phyloP scores from a whole-genome alignment of 163 green algal species.

The Chloromonas sp. region DNA sequence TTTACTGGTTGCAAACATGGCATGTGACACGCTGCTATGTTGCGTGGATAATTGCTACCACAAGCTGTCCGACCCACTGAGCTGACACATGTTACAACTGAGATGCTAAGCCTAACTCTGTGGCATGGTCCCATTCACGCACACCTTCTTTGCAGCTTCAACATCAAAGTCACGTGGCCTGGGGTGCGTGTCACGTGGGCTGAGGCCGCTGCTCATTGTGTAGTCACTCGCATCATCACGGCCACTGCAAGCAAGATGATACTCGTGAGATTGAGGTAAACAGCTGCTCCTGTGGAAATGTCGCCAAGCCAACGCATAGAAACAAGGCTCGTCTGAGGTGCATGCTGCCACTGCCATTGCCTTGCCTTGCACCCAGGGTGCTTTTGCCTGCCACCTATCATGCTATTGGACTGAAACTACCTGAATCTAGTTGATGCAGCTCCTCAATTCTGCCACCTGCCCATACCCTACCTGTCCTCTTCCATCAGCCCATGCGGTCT shows the following conservation, averaged over 20 bases:
- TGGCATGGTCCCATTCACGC: not conserved
- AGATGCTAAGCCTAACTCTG: too few relatives aligned
- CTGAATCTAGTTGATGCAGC: too few relatives aligned
- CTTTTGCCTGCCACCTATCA: not conserved
- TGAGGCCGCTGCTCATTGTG: conserved; percentile 53
- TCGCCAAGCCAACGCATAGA: not conserved
- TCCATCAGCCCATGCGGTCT: too few relatives aligned
- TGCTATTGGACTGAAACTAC: not conserved
- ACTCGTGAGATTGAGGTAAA: too few relatives aligned
- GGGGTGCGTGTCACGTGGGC: conserved; percentile 28
- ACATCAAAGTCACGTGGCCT: conserved; percentile 28
- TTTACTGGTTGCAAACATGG: not conserved
- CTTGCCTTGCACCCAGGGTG: not conserved
- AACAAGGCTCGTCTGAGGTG: not conserved
- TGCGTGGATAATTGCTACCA: not conserved
- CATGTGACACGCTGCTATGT: not conserved
- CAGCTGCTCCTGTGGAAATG: too few relatives aligned
- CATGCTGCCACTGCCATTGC: not conserved
- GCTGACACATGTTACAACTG: too few relatives aligned
- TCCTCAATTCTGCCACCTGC: too few relatives aligned
- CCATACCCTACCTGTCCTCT: too few relatives aligned
- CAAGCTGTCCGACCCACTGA: too few relatives aligned
- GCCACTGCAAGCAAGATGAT: not conserved
- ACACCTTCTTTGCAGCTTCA: conserved; percentile 33
- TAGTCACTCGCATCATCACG: conserved; percentile 23